These are phyloP conservation scores for Carex sylvatica DNA, from an alignment of 202 grass and related monocot genomes.

Conservation along the genomic window DNA sequence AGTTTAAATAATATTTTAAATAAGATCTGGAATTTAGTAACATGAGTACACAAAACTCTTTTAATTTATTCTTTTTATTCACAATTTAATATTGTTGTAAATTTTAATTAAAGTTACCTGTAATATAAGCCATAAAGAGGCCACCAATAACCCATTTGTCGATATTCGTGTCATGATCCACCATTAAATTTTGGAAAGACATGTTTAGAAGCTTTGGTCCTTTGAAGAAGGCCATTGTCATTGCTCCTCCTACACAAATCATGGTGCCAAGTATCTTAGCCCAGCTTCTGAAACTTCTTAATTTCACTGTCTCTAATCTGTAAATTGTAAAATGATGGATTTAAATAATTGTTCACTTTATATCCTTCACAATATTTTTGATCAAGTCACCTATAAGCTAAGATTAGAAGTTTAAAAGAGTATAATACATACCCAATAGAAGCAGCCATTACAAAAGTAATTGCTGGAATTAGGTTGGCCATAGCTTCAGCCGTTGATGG, in stretches of 20 bases:
- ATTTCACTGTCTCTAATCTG: constrained; percentile 52
- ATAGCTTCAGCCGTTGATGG: constrained; percentile 72
- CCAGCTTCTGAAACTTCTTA: constrained; percentile 48
- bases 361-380: too few relatives aligned
- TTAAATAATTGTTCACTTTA: too few relatives aligned
- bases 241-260: constrained; percentile 56
- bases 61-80: neutral
- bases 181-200: neutral
- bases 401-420: neutral
- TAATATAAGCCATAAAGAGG: constrained; percentile 63
- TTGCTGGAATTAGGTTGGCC: constrained; percentile 47
- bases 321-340: neutral
- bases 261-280: constrained; percentile 64
- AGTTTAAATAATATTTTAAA: neutral
- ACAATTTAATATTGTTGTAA: neutral
- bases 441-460: constrained; percentile 66
- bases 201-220: constrained; percentile 45
- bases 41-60: neutral
- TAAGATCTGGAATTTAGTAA: neutral
- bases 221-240: constrained; percentile 65
- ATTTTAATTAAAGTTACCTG: constrained; percentile 34
- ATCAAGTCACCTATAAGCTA: neutral
- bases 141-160: constrained; percentile 37
- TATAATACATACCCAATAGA: constrained; percentile 47
- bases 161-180: neutral